Percentiles rank a stretch among this genome's conserved stretches.
phyloP scores from a whole-genome alignment of 495 filamentous ascomycete genomes.

The Chaetomium tenue region DNA sequence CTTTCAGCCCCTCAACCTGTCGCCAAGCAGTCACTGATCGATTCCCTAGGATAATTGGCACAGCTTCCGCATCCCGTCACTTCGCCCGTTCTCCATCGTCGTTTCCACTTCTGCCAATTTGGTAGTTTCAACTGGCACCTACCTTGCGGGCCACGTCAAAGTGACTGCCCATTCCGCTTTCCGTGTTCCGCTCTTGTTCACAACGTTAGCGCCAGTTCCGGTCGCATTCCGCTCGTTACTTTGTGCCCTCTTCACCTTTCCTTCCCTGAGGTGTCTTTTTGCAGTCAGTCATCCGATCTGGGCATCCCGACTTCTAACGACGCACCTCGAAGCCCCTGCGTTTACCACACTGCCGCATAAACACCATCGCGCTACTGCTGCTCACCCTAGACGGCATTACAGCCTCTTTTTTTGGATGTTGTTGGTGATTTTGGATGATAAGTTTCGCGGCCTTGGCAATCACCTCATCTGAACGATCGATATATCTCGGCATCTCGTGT shows the following conservation, averaged over 20 bases:
- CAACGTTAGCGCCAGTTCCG: slow-evolving; percentile 6
- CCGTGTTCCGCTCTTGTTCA: slow-evolving; percentile 6
- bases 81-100: slow-evolving; percentile 20
- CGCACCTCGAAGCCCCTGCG: not conserved
- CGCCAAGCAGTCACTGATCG: slow-evolving; percentile 10
- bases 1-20: slow-evolving; percentile 27
- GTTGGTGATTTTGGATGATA: slow-evolving; percentile 26
- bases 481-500: not conserved
- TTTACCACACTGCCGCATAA: not conserved
- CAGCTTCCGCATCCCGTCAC: slow-evolving; percentile 24
- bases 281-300: not conserved
- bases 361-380: not conserved
- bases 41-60: slow-evolving; percentile 16
- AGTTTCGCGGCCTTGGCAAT: slow-evolving; percentile 25
- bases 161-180: not conserved
- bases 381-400: not conserved
- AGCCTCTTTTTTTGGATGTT: not conserved
- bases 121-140: not conserved
- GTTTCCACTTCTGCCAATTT: slow-evolving; percentile 3
- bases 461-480: slow-evolving; percentile 16
- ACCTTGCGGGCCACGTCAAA: slow-evolving; percentile 7
- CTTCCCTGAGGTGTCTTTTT: not conserved
- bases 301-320: not conserved
- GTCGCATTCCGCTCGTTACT: slow-evolving; percentile 14
- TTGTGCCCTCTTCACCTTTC: slow-evolving; percentile 7